These are phyloP conservation scores for Centrapalus pauciflorus DNA, from an alignment of 129 eudicot species.

Conservation along the genomic window DNA sequence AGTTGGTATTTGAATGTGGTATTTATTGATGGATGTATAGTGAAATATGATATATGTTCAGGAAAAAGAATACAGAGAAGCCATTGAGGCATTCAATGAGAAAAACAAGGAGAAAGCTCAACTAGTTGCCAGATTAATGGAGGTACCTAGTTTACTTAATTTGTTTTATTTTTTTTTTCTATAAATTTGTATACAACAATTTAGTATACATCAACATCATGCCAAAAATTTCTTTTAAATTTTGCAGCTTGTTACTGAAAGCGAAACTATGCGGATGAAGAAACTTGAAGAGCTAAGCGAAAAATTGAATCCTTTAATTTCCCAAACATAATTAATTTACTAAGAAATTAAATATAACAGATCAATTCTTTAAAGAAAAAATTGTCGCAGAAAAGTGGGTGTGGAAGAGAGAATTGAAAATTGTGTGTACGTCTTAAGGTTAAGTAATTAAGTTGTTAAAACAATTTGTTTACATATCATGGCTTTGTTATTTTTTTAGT, in stretches of 20 bases:
- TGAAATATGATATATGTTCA: slow-evolving; percentile 7
- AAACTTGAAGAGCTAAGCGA: slow-evolving; percentile 83
- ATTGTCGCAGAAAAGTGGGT: too few species aligned
- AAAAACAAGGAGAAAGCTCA: slow-evolving; percentile 88
- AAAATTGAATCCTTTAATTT: slow-evolving; percentile 15
- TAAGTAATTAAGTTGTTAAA: slow-evolving; percentile 1
- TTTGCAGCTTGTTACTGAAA: slow-evolving; percentile 63
- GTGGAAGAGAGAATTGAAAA: neutral
- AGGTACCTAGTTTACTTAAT: slow-evolving; percentile 47
- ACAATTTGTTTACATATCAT: neutral
- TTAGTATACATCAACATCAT: neutral
- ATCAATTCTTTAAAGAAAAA: too few species aligned
- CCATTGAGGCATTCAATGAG: slow-evolving; percentile 67
- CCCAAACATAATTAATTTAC: neutral
- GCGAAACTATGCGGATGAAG: slow-evolving; percentile 67
- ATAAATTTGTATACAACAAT: neutral
- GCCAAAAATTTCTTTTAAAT: neutral
- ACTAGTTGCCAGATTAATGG: slow-evolving; percentile 66
- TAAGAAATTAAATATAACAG: too few species aligned
- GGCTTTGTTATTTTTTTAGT: neutral
- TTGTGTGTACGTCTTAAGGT: neutral
- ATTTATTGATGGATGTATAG: too few species aligned
- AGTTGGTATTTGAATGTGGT: too few species aligned
- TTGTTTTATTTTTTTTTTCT: neutral
- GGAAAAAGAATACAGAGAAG: slow-evolving; percentile 89